Percentiles rank a stretch among this genome's conserved stretches.
Evolutionary conservation across 2,329 filamentous ascomycete species (phyloP).

Genomic region (Colletotrichum sansevieriae): DNA sequence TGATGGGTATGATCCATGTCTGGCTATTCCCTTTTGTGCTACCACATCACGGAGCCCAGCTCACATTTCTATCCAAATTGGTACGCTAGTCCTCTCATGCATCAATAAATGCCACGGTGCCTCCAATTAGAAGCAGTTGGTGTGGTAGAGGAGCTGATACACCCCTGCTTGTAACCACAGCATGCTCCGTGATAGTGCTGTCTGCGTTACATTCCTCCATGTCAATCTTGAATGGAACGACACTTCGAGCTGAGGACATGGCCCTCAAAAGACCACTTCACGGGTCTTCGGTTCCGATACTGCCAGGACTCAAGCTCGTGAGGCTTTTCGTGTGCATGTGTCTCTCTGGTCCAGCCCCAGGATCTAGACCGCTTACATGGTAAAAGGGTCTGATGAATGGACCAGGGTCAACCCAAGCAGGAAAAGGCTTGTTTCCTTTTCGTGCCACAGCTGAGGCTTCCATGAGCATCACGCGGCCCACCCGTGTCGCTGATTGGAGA

Average conservation of each 20-base stretch:
- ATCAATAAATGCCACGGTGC: slow-evolving; percentile 30
- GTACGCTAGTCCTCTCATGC: slow-evolving; percentile 11
- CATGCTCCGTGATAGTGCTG: slow-evolving; percentile 25
- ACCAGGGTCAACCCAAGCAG: slow-evolving; percentile 13
- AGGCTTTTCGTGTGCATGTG: not conserved
- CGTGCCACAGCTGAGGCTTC: slow-evolving; percentile 18
- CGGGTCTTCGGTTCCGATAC: not conserved
- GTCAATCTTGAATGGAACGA: not conserved
- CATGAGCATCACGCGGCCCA: not conserved
- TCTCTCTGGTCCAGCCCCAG: not conserved
- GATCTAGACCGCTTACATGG: not conserved
- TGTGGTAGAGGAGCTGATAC: slow-evolving; percentile 26
- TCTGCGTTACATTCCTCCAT: slow-evolving; percentile 5
- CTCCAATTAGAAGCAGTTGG: slow-evolving; percentile 17
- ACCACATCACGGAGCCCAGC: not conserved
- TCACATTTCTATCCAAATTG: not conserved
- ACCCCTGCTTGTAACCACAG: slow-evolving; percentile 18
- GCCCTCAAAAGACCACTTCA: not conserved
- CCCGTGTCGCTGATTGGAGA: slow-evolving; percentile 21
- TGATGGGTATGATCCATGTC: not conserved
- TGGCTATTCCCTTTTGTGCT: not conserved
- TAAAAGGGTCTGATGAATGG: not conserved
- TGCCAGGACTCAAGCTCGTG: too few relatives aligned
- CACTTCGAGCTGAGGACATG: not conserved
- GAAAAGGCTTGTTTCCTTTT: slow-evolving; percentile 30